Conservation (phyloP, 2,329 filamentous ascomycete species). For the Lanzia echinophila region DNA sequence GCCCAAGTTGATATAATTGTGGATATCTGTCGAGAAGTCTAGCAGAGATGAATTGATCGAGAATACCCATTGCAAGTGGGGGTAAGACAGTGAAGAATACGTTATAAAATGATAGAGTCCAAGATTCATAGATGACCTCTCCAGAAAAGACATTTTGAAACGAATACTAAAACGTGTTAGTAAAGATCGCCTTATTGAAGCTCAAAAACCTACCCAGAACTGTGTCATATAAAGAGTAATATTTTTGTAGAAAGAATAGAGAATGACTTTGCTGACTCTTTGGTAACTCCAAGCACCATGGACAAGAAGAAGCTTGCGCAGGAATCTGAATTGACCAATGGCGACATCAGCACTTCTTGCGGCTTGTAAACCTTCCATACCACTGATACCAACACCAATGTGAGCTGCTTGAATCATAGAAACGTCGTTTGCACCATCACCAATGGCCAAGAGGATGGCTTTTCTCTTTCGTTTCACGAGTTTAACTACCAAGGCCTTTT, state of each 20-base stretch:
- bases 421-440: constrained; percentile 97
- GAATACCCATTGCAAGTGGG: constrained; percentile 88
- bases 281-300: constrained; percentile 98
- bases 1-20: constrained; percentile 87
- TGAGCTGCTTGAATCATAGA: constrained; percentile 99
- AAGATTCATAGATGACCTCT: constrained; percentile 97
- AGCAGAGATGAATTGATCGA: constrained; percentile 96
- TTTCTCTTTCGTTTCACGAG: constrained; percentile 89
- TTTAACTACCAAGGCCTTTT: constrained; percentile 97
- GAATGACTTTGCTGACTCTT: constrained; percentile 89
- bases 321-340: constrained; percentile 91
- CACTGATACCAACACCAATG: constrained; percentile 95
- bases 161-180: constrained; percentile 57
- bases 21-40: constrained; percentile 91
- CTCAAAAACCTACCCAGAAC: constrained; percentile 70
- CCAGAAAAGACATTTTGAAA: constrained; percentile 99
- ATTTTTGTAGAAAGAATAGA: constrained; percentile 99
- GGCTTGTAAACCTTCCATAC: constrained; percentile 92
- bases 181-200: neutral
- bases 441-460: constrained; percentile 87
- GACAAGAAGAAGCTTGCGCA: constrained; percentile 88
- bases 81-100: constrained; percentile 95
- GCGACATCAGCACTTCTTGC: constrained; percentile 92
- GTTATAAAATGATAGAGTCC: constrained; percentile 99
- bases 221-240: constrained; percentile 98